Evolutionary conservation across 768 basidiomycete genomes (phyloP), one percentile per base, ranked within the genome.

Genomic region (Rhizopogon salebrosus): DNA sequence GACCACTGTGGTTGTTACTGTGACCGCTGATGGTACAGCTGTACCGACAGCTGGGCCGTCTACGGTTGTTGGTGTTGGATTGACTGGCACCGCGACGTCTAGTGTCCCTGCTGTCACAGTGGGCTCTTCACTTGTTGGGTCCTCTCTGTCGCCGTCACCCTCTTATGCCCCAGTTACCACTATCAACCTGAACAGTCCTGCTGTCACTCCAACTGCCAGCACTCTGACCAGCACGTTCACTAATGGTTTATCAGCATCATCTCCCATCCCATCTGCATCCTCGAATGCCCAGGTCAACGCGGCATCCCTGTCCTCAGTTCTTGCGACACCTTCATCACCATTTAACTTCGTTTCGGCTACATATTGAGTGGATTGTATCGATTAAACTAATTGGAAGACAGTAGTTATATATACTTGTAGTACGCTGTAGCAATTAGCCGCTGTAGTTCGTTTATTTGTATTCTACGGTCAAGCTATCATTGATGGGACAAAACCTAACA

Each of bases 1-100:
- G 29, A 37, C 51, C 40, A 56, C 52, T 10, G 45, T 56, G 7
- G 45, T 54, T 18, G 26, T 56, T 14, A 56, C 55, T 2, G 52
- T 45, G 22, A 48, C 55, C 9, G 55, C 35, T 18, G 16, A 31
- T 41, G 37, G 38, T 10, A 23, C 52, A 6, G n/a, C 37, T 22
- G 37, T 31, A 27, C 41, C 49, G 9, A 42, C 16, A 37, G 31
- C 31, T 34, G 16, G 4, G 10, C 8, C 29, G 5, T 4, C 35
- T 9, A 40, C 23, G n/a, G 18, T 22, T 27, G 45, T 51, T 8
- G n/a, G 26, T 24, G 38, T 24, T 1, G 49, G 20, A 20, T 29
- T 10, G 23, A 51, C 2, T 7, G 27, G 45, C 27, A 51, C 43
- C 3, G 18, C 31, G 20, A 20, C 40, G 6, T 41, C 53, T 11